These are phyloP conservation scores for Fusarium multiceps DNA, from an alignment of 2,329 filamentous ascomycete genomes.

Conservation along the genomic window DNA sequence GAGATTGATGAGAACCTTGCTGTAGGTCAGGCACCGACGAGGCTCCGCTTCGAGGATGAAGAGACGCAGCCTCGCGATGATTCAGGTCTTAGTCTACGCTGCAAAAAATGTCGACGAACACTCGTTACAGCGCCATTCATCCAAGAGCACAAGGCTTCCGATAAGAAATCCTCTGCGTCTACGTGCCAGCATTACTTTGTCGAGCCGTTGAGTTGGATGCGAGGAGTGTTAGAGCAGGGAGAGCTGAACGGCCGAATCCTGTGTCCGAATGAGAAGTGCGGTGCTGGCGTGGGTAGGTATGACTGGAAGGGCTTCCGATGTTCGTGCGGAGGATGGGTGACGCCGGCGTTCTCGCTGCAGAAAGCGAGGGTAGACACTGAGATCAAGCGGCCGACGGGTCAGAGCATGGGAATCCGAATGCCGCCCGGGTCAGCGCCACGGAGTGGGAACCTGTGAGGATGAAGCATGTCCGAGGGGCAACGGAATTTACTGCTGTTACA, in stretches of 20 bases:
- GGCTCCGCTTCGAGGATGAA: slow-evolving; percentile 86
- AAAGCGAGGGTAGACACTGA: slow-evolving; percentile 77
- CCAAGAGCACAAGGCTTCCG: slow-evolving; percentile 66
- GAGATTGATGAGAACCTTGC: slow-evolving; percentile 70
- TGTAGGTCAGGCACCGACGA: slow-evolving; percentile 81
- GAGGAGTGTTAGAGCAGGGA: slow-evolving; percentile 80
- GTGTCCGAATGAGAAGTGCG: slow-evolving; percentile 83
- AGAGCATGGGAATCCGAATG: slow-evolving; percentile 63
- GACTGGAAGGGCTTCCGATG: slow-evolving; percentile 97
- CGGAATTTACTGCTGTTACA: background rate
- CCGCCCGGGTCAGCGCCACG: slow-evolving; percentile 58
- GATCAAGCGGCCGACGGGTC: slow-evolving; percentile 42
- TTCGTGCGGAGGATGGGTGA: slow-evolving; percentile 89
- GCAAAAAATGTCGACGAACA: slow-evolving; percentile 87
- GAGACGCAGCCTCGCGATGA: slow-evolving; percentile 57
- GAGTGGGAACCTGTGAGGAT: slow-evolving; percentile 51
- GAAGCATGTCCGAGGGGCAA: background rate
- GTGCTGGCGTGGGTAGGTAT: slow-evolving; percentile 88
- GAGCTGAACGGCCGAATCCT: slow-evolving; percentile 84
- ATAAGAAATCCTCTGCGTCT: slow-evolving; percentile 29
- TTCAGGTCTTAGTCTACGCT: slow-evolving; percentile 67
- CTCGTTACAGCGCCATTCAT: slow-evolving; percentile 71
- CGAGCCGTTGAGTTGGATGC: slow-evolving; percentile 96
- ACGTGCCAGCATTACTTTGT: slow-evolving; percentile 88
- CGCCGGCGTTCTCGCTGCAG: slow-evolving; percentile 88